Evolutionary conservation across 805 yeast genomes (phyloP).

Genomic region (Zygotorulaspora danielsina): DNA sequence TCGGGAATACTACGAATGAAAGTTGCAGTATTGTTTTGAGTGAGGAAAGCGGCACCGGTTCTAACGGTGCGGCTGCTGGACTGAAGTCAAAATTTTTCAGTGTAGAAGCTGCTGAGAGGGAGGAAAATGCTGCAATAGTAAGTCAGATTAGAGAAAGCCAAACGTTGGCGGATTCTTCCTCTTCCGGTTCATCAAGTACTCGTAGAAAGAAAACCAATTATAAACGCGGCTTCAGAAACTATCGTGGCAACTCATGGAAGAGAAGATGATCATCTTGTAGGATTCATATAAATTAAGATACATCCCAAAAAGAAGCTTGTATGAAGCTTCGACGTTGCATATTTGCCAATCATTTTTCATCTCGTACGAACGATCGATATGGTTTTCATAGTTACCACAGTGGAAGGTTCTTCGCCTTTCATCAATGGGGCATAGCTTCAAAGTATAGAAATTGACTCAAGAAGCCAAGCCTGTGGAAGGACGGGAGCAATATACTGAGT

Average conservation of each 20-base stretch:
- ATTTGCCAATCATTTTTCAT: too few species aligned
- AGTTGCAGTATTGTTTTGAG: constrained; percentile 14
- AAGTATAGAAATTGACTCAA: too few species aligned
- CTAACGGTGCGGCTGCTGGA: constrained; percentile 6
- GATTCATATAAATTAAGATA: too few species aligned
- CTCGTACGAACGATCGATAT: too few species aligned
- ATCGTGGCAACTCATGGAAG: constrained; percentile 7
- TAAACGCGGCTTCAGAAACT: constrained; percentile 10
- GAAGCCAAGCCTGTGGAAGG: too few species aligned
- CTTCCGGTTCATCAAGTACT: constrained; percentile 4
- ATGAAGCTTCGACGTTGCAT: too few species aligned
- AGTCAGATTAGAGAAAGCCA: constrained; percentile 21
- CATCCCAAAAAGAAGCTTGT: too few species aligned
- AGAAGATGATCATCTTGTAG: constrained; percentile 1
- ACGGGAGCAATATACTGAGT: too few species aligned
- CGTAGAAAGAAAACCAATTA: constrained; percentile 6
- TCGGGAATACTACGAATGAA: constrained; percentile 6
- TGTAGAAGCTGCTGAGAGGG: constrained; percentile 12
- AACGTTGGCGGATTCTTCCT: constrained; percentile 1
- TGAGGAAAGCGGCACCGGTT: constrained; percentile 19
- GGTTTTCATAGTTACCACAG: too few species aligned
- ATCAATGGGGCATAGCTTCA: too few species aligned
- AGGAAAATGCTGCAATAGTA: constrained; percentile 21
- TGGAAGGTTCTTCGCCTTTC: too few species aligned
- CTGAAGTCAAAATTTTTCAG: constrained; percentile 23